Evolutionary conservation across 2,329 filamentous ascomycete genomes (phyloP), one percentile per base, ranked within the genome.

Genomic region (Paraphaeosphaeria sporulosa): DNA sequence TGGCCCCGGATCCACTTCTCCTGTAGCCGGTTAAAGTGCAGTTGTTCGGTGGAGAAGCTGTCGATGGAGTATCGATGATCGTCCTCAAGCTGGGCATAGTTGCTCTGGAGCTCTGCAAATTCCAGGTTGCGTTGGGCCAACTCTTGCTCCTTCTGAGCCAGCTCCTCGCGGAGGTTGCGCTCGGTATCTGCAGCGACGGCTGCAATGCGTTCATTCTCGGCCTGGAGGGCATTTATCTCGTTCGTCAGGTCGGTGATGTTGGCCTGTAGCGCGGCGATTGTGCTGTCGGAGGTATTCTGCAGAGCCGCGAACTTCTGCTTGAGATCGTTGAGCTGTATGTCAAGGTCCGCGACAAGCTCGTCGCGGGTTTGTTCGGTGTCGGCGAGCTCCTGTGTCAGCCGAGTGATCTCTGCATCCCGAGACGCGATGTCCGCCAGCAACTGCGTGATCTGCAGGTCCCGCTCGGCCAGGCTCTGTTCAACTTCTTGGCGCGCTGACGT

Each of bases 201-300:
- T 7, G 57, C 63, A 43, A 81, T 72, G n/a, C 65, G 59, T 17
- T 72, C 71, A 56, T 82, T 79, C 48, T 79, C 75, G 49, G 69
- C 67, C 48, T 80, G 75, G 40, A 77, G 73, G 12, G 74, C 74
- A 13, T 72, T 70, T 21, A 80, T 70, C 12, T 79, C 71, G 54
- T 80, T 78, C 58, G 76, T 76, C 64, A 81, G 77, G 27, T 76
- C 75, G 4, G 71, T 71, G 58, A 82, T 81, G 49, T 79, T 77
- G 25, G 73, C 72, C 44, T 74, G 67, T 3, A 78, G 65, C 7
- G 72, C 68, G 3, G 64, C 66, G 48, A 76, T 76, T 21, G 70
- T 71, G 3, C 69, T 73, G 44, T 69, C 71, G 36, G 73, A 70
- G 0, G 69, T 69, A 36, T 68, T 72, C 60, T 76, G 72, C 10